Percentiles rank a stretch among this genome's conserved stretches.
Evolutionary conservation across 805 yeast species (phyloP).

Genomic region (Maudiozyma turicensis): DNA sequence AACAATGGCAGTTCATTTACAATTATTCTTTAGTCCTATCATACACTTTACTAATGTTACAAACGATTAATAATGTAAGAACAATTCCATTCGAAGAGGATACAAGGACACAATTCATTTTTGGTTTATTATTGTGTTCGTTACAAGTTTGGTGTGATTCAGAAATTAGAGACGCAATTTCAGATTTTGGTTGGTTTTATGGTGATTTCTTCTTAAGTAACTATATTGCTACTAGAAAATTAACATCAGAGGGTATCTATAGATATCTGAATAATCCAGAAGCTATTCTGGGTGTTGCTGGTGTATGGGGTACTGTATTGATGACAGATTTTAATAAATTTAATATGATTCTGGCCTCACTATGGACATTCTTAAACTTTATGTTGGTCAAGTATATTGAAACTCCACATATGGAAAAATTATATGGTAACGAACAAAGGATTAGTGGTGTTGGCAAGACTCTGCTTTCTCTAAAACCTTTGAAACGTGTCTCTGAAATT

Average conservation of each 20-base stretch:
- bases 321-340: constrained; percentile 44
- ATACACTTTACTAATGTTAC: constrained; percentile 41
- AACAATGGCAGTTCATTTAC: constrained; percentile 65
- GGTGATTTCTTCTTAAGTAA: constrained; percentile 73
- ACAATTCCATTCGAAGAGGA: constrained; percentile 12
- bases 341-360: constrained; percentile 41
- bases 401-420: constrained; percentile 64
- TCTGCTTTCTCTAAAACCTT: constrained; percentile 28
- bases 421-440: constrained; percentile 60
- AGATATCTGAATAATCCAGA: constrained; percentile 79
- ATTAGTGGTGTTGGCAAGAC: constrained; percentile 43
- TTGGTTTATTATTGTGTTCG: constrained; percentile 45
- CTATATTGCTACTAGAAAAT: constrained; percentile 36
- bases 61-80: constrained; percentile 29
- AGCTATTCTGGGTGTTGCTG: constrained; percentile 66
- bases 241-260: constrained; percentile 73
- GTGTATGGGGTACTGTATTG: constrained; percentile 63
- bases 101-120: constrained; percentile 31
- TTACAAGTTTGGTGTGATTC: constrained; percentile 62
- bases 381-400: constrained; percentile 66
- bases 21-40: constrained; percentile 43
- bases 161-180: constrained; percentile 61
- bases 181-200: constrained; percentile 84
- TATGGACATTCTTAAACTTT: constrained; percentile 61
- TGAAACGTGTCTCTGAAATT: constrained; percentile 28